phyloP scores from a whole-genome alignment of 2,329 filamentous ascomycete species.

The Alternaria rosae region DNA sequence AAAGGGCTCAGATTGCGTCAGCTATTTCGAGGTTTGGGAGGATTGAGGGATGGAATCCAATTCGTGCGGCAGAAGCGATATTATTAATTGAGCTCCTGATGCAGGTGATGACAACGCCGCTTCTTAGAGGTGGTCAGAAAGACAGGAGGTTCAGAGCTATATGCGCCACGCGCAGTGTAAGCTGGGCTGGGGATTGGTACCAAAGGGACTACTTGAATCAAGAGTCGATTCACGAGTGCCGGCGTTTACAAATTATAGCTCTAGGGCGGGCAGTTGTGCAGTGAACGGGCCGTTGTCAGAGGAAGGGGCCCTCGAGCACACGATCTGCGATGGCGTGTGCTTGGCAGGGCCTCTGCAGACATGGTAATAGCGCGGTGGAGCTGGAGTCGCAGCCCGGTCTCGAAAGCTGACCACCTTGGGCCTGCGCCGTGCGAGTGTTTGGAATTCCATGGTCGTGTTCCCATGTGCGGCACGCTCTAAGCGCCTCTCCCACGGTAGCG shows the following conservation, averaged over 20 bases:
- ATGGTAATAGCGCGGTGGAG: constrained; percentile 17
- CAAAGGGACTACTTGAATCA: not conserved
- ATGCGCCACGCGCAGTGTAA: not conserved
- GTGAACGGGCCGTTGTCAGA: not conserved
- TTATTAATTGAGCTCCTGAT: not conserved
- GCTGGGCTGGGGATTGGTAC: not conserved
- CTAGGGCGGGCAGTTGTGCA: not conserved
- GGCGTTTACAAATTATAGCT: not conserved
- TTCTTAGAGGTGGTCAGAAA: constrained; percentile 7
- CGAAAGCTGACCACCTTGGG: constrained; percentile 18
- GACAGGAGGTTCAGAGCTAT: not conserved
- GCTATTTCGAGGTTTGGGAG: not conserved
- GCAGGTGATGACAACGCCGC: not conserved
- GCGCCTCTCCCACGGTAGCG: not conserved
- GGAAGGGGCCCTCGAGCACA: not conserved
- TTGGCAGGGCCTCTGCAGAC: constrained; percentile 22
- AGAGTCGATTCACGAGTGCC: not conserved
- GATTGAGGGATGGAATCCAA: not conserved
- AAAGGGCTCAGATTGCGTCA: constrained; percentile 1
- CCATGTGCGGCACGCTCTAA: not conserved
- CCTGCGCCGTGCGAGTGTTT: constrained; percentile 3
- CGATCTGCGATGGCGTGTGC: constrained; percentile 23
- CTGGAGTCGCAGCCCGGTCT: constrained; percentile 23
- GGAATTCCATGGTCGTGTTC: not conserved
- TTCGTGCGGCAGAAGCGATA: not conserved